Percentiles rank a stretch among this genome's conserved stretches.
These are phyloP conservation scores for Kuraishia cidri DNA, from an alignment of 805 yeast genomes.

Conservation along the genomic window DNA sequence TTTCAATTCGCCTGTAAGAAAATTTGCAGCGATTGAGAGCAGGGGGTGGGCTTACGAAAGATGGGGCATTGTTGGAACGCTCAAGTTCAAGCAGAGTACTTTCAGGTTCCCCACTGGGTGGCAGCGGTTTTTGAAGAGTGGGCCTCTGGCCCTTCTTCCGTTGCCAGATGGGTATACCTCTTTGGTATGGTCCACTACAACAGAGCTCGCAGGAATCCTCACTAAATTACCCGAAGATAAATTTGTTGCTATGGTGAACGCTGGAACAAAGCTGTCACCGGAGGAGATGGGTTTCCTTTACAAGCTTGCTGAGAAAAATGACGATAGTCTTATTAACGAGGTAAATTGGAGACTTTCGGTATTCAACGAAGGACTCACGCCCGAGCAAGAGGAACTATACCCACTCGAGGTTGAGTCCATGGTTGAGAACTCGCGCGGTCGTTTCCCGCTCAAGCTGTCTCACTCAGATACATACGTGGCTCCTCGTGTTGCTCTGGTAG, in stretches of 20 bases:
- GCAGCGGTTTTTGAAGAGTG: constrained; percentile 88
- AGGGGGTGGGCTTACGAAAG: constrained; percentile 89
- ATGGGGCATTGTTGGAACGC: constrained; percentile 89
- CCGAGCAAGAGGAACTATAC: constrained; percentile 44
- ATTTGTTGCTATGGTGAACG: constrained; percentile 70
- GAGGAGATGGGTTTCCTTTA: constrained; percentile 72
- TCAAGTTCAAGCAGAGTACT: constrained; percentile 67
- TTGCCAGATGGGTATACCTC: constrained; percentile 83
- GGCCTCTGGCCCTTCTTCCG: constrained; percentile 90
- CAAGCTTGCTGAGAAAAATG: constrained; percentile 24
- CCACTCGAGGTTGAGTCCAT: constrained; percentile 63
- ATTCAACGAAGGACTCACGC: constrained; percentile 19
- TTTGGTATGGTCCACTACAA: constrained; percentile 87
- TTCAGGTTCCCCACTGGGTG: constrained; percentile 63
- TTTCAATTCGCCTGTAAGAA: constrained; percentile 84
- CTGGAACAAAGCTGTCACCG: constrained; percentile 73
- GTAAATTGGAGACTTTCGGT: constrained; percentile 59
- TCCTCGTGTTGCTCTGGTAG: constrained; percentile 85
- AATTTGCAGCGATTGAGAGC: constrained; percentile 70
- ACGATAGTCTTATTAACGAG: constrained; percentile 50
- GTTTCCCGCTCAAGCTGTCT: constrained; percentile 80
- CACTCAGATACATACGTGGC: constrained; percentile 87
- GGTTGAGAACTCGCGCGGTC: constrained; percentile 61
- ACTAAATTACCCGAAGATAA: constrained; percentile 48
- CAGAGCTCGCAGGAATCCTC: constrained; percentile 60